Base-by-base conservation (phyloP, 257 asterid species). In the Scutellaria barbata region DNA sequence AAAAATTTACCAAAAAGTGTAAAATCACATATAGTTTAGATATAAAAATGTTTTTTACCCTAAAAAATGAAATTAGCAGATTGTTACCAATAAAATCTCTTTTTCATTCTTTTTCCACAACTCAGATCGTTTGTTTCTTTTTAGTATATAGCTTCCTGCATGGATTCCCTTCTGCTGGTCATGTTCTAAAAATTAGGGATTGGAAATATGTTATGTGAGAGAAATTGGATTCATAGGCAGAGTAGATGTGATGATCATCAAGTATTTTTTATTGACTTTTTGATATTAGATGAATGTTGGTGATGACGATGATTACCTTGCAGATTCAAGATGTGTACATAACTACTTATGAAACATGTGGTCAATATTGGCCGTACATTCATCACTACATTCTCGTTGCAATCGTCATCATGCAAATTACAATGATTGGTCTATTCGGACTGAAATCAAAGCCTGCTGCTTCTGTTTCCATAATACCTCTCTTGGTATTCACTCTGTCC, bases 351-450 rank as follows among this genome's bases (percentile, higher is more conserved):
- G 99, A 94, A 77, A 94, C 99, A 8, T 83, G 92, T 62, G 99
- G 99, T 13, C 90, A 86, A 20, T 94, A 86, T 62, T 94, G 99
- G 99, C 96, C 98, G 39, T 88, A 71, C 84, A 88, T 94, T 68
- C 95, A 94, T 79, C 91, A 86, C 79, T 91, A 91, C 81, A 85
- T 91, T 73, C 68, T 94, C 51, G 75, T 88, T 30, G 87, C 96
- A 3, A 81, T 94, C 71, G 74, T 86, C 72, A 87, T 91, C 77
- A 91, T 87, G 90, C 99, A 94, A 81, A 81, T 91, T 2, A 85
- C 96, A 0, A 88, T 83, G 99, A 85, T 91, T 63, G 99, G 99
- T 48, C 87, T 94, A 56, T 94, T 94, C 45, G 99, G 99, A 54
- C 74, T 94, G 81, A 94, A 89, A 81, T 87, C 96, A 42, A 94